These are phyloP conservation scores for Alternaria panax DNA, from an alignment of 2,329 filamentous ascomycete genomes.

Conservation along the genomic window DNA sequence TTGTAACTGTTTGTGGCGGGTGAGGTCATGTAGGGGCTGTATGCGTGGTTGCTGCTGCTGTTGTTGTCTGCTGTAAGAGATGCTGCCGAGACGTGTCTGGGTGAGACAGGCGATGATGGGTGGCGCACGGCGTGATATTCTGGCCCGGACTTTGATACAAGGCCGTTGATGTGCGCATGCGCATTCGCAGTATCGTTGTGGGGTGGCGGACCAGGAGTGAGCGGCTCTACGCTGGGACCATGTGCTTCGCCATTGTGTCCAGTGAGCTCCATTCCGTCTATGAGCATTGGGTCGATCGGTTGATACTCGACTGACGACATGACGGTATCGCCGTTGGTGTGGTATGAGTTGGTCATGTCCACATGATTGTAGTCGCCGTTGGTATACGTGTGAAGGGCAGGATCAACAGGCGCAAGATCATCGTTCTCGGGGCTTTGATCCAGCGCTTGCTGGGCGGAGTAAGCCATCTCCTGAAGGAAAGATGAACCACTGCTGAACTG, in stretches of 20 bases:
- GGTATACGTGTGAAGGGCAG: conserved; percentile 35
- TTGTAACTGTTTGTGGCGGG: conserved; percentile 28
- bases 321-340: conserved; percentile 34
- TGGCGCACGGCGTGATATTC: conserved; percentile 23
- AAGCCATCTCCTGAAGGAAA: conserved; percentile 37
- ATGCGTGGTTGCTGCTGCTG: conserved; percentile 13
- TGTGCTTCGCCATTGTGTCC: conserved; percentile 18
- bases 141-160: conserved; percentile 11
- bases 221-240: conserved; percentile 36
- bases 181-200: conserved; percentile 12
- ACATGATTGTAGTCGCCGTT: conserved; percentile 24
- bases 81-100: conserved; percentile 18
- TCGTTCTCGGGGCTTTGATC: conserved; percentile 29
- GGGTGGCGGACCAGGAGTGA: conserved; percentile 34
- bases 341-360: conserved; percentile 23
- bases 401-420: conserved; percentile 40
- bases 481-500: conserved; percentile 31
- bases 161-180: conserved; percentile 23
- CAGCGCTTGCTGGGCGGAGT: conserved; percentile 40
- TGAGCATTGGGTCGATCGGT: conserved; percentile 22
- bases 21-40: conserved; percentile 22
- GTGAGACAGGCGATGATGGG: conserved; percentile 32
- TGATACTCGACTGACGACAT: conserved; percentile 47
- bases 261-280: conserved; percentile 24
- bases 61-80: conserved; percentile 20